phyloP scores from a whole-genome alignment of 2,329 filamentous ascomycete genomes.

The Fonsecaea nubica region DNA sequence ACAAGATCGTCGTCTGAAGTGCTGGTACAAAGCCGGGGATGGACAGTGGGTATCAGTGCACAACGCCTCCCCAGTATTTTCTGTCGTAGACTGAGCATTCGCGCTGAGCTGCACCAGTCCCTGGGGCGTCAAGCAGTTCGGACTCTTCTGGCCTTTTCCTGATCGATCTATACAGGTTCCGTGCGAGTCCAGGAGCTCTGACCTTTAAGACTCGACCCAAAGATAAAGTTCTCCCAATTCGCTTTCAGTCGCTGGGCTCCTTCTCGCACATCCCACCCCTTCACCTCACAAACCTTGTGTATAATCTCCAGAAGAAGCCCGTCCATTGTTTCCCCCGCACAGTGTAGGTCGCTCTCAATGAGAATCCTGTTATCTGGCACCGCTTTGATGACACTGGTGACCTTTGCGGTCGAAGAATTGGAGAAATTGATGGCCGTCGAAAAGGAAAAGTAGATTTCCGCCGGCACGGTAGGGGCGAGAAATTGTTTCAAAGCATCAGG shows the following conservation, averaged over 20 bases:
- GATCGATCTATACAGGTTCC: background rate
- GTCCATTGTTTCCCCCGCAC: constrained; percentile 83
- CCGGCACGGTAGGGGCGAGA: constrained; percentile 72
- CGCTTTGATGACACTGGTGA: constrained; percentile 70
- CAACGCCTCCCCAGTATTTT: too few species aligned
- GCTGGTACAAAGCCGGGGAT: too few species aligned
- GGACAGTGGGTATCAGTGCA: too few species aligned
- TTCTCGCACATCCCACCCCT: constrained; percentile 75
- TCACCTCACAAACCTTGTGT: constrained; percentile 76
- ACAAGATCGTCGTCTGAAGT: background rate
- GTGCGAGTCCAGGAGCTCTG: background rate
- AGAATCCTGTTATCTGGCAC: constrained; percentile 81
- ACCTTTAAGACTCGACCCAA: constrained; percentile 55
- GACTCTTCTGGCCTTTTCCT: too few species aligned
- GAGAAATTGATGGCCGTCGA: constrained; percentile 81
- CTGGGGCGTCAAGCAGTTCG: background rate
- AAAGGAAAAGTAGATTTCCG: constrained; percentile 85
- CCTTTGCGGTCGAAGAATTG: constrained; percentile 60
- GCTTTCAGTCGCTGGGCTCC: constrained; percentile 70
- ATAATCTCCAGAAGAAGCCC: constrained; percentile 74
- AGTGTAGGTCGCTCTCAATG: constrained; percentile 88
- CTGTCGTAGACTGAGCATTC: background rate
- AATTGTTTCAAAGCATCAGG: constrained; percentile 79
- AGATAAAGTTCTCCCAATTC: constrained; percentile 81
- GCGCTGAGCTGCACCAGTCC: background rate